phyloP scores from a whole-genome alignment of 2,329 filamentous ascomycete species.

The Pseudofabraea citricarpa region DNA sequence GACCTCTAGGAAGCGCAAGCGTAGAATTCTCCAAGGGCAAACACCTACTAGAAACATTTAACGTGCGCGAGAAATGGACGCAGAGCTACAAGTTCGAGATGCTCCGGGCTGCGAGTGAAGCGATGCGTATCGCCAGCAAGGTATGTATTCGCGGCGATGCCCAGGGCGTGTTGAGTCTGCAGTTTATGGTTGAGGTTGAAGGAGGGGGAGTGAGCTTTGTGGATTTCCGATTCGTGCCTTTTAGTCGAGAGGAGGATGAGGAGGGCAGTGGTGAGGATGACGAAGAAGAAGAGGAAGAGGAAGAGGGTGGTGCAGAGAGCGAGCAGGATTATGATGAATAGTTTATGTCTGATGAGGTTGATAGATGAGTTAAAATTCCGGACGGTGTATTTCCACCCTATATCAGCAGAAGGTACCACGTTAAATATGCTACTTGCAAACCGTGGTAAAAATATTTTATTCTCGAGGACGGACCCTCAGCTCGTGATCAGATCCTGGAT shows the following conservation, averaged over 20 bases:
- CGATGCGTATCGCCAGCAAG: slow-evolving; percentile 91
- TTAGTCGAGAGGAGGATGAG: slow-evolving; percentile 56
- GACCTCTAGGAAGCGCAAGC: slow-evolving; percentile 55
- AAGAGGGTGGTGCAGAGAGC: too few relatives aligned
- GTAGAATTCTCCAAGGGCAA: slow-evolving; percentile 63
- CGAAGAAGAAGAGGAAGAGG: slow-evolving; percentile 35
- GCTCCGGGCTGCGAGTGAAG: slow-evolving; percentile 77
- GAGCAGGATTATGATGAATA: too few relatives aligned
- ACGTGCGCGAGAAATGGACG: slow-evolving; percentile 52
- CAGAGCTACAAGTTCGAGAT: slow-evolving; percentile 85
- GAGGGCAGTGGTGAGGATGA: slow-evolving; percentile 30
- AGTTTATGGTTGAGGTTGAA: slow-evolving; percentile 93
- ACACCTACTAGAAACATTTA: slow-evolving; percentile 71
- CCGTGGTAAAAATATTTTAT: too few relatives aligned
- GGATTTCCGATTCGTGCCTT: slow-evolving; percentile 79
- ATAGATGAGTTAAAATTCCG: too few relatives aligned
- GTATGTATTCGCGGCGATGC: slow-evolving; percentile 85
- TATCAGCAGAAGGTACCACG: too few relatives aligned
- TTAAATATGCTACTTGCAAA: too few relatives aligned
- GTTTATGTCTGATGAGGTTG: too few relatives aligned
- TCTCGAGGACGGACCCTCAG: too few relatives aligned
- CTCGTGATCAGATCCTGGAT: too few relatives aligned
- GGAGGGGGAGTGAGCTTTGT: slow-evolving; percentile 66
- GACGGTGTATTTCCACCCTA: too few relatives aligned
- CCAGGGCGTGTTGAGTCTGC: slow-evolving; percentile 86